Evolutionary conservation across 176 grass and related monocot genomes (phyloP).

Genomic region (Calamus simplicifolius): DNA sequence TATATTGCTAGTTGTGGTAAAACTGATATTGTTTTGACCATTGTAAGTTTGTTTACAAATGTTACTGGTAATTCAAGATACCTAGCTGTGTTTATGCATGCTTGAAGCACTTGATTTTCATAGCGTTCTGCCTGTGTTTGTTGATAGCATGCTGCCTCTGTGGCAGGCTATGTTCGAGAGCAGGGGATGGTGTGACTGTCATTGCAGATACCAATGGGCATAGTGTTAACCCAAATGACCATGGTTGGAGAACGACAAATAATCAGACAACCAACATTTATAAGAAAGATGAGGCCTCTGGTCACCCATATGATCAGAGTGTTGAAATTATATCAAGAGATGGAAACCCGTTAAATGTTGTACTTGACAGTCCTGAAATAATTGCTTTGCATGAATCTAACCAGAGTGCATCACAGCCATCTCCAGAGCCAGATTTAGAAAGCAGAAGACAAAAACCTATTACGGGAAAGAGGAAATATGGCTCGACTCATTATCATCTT

Average conservation of each 20-base stretch:
- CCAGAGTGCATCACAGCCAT: background rate
- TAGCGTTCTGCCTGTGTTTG: too few species aligned
- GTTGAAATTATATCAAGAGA: too few species aligned
- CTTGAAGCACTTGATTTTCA: too few species aligned
- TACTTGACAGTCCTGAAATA: too few species aligned
- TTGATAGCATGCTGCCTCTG: background rate
- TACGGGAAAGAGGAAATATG: slow-evolving; percentile 31
- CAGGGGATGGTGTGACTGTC: slow-evolving; percentile 14
- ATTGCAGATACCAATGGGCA: slow-evolving; percentile 5
- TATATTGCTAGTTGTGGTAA: too few species aligned
- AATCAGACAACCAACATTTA: slow-evolving; percentile 22
- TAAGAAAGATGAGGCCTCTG: too few species aligned
- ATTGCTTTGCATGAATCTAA: slow-evolving; percentile 3
- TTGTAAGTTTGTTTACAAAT: too few species aligned
- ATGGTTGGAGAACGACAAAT: slow-evolving; percentile 36
- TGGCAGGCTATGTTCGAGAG: slow-evolving; percentile 26
- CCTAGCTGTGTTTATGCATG: too few species aligned
- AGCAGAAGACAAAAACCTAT: slow-evolving; percentile 19
- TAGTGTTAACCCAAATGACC: slow-evolving; percentile 9
- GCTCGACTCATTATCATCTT: slow-evolving; percentile 16
- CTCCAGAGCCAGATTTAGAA: background rate
- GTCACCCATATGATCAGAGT: too few species aligned
- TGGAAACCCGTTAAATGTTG: too few species aligned
- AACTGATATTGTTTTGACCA: too few species aligned
- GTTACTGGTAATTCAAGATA: too few species aligned